These are phyloP conservation scores for Ustilago xerochloae DNA, from an alignment of 1,284 basidiomycete species.

Conservation along the genomic window DNA sequence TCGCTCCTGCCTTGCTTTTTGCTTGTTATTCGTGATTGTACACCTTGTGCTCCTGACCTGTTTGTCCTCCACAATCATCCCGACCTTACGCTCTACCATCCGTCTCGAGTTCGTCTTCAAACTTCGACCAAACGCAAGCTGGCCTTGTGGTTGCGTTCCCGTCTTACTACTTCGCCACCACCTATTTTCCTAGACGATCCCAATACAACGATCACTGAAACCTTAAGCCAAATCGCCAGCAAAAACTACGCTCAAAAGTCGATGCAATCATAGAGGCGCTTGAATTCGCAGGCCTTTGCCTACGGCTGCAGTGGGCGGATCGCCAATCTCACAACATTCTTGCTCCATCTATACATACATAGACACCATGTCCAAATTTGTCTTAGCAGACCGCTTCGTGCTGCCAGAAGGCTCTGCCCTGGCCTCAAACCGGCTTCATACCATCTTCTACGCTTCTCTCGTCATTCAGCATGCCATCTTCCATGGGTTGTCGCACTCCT, in stretches of 20 bases:
- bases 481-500: constrained; percentile 52
- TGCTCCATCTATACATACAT: not conserved
- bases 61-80: not conserved
- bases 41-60: not conserved
- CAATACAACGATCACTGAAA: not conserved
- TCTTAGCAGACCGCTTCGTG: constrained; percentile 43
- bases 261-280: too few relatives aligned
- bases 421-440: constrained; percentile 28
- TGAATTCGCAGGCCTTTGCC: not conserved
- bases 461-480: constrained; percentile 59
- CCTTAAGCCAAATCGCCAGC: too few relatives aligned
- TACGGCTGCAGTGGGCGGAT: too few relatives aligned
- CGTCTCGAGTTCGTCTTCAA: not conserved
- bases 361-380: constrained; percentile 35
- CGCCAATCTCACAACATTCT: not conserved
- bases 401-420: constrained; percentile 34
- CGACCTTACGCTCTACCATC: not conserved
- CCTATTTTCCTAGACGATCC: not conserved
- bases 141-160: not conserved
- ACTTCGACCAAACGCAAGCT: not conserved
- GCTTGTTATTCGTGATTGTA: not conserved
- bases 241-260: too few relatives aligned
- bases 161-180: not conserved
- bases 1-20: not conserved
- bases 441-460: constrained; percentile 51